Percentiles rank a stretch among this genome's conserved stretches.
These are phyloP conservation scores for Diatrype stigma DNA, from an alignment of 2,329 filamentous ascomycete genomes.

Conservation along the genomic window DNA sequence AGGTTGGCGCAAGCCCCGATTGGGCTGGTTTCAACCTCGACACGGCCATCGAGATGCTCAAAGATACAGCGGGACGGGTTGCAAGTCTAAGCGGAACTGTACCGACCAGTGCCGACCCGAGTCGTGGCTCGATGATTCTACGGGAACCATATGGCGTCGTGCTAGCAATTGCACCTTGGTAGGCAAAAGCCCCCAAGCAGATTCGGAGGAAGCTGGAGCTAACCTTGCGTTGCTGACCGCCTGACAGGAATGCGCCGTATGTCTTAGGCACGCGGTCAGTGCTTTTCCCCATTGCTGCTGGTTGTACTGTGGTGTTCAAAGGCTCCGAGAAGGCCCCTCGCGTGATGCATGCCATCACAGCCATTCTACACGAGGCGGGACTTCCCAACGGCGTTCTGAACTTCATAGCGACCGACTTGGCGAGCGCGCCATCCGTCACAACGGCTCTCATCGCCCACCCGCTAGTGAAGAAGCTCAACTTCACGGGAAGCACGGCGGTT, in stretches of 20 bases:
- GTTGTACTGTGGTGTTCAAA: constrained; percentile 62
- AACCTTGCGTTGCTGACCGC: constrained; percentile 5
- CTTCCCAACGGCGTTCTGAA: constrained; percentile 63
- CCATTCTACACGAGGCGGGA: constrained; percentile 58
- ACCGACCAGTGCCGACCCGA: constrained; percentile 35
- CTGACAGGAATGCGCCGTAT: constrained; percentile 37
- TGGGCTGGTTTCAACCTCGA: constrained; percentile 32
- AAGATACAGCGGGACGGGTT: constrained; percentile 35
- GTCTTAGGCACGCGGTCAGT: constrained; percentile 41
- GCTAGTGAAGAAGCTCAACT: constrained; percentile 63
- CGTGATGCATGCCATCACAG: constrained; percentile 52
- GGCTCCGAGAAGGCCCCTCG: constrained; percentile 57
- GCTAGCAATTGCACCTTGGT: constrained; percentile 65
- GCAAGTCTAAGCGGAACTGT: constrained; percentile 28
- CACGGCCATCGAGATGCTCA: constrained; percentile 28
- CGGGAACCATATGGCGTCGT: constrained; percentile 67
- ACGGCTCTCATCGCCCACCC: constrained; percentile 58
- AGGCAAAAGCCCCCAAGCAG: constrained; percentile 12
- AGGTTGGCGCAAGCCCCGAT: constrained; percentile 25
- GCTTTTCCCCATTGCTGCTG: constrained; percentile 57
- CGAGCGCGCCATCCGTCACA: constrained; percentile 56
- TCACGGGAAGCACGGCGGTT: constrained; percentile 63
- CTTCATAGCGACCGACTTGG: constrained; percentile 53
- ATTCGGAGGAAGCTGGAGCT: too few species aligned
- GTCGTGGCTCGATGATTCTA: constrained; percentile 52